A percentile compares a stretch with the other conserved stretches of the same genome.
Evolutionary conservation across 306 rosid species (phyloP).

Genomic region (Fragaria vesca): DNA sequence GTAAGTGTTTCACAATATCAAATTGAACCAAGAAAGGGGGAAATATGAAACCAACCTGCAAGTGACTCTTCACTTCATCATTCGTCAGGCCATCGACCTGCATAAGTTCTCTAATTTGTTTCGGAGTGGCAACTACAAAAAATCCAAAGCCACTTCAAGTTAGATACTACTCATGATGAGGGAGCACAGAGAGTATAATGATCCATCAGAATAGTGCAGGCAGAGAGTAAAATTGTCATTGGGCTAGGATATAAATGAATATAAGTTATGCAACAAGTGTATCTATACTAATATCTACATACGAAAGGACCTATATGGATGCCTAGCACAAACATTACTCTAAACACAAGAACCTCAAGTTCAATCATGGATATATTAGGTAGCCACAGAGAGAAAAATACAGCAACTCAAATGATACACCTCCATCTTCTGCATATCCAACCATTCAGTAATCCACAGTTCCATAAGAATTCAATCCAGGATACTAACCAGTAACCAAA

Average conservation of each 20-base stretch:
- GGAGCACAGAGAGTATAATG: neutral
- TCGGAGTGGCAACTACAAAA: constrained; percentile 87
- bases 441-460: constrained; percentile 16
- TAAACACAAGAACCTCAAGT: neutral
- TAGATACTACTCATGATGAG: constrained; percentile 28
- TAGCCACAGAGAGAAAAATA: neutral
- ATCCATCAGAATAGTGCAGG: constrained; percentile 15
- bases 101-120: constrained; percentile 97
- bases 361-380: constrained; percentile 19
- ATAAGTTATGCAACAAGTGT: constrained; percentile 22
- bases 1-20: constrained; percentile 4
- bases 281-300: constrained; percentile 16
- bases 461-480: constrained; percentile 6
- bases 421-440: constrained; percentile 9
- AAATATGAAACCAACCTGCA: constrained; percentile 64
- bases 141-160: constrained; percentile 16
- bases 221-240: constrained; percentile 13
- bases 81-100: constrained; percentile 97
- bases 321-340: neutral
- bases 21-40: neutral
- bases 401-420: neutral
- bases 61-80: constrained; percentile 97
- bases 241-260: constrained; percentile 19
- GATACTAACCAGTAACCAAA: neutral
- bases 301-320: neutral